Evolutionary conservation across 805 yeast species (phyloP).

Genomic region (Sugiyamaella lignohabitans): DNA sequence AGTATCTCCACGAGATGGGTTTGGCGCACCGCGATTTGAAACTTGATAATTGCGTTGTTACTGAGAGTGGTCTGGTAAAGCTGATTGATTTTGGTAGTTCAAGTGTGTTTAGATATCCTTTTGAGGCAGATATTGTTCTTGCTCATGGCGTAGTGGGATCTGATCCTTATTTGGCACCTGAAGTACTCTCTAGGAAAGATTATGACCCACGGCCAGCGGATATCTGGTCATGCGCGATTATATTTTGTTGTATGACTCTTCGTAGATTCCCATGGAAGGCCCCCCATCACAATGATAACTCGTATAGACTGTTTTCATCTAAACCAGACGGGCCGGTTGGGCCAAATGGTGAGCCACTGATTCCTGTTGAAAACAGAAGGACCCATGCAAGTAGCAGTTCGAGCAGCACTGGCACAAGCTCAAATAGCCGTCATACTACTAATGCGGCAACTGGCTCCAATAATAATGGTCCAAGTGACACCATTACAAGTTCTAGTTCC

Average conservation of each 20-base stretch:
- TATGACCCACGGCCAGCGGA: conserved; percentile 89
- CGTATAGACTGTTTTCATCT: conserved; percentile 55
- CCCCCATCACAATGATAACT: conserved; percentile 70
- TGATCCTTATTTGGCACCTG: conserved; percentile 95
- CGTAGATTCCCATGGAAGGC: conserved; percentile 93
- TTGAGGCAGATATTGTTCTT: conserved; percentile 47
- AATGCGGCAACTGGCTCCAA: background rate
- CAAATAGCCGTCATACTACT: background rate
- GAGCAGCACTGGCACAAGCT: background rate
- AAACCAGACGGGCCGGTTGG: conserved; percentile 18
- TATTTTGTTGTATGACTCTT: conserved; percentile 83
- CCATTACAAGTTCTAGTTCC: background rate
- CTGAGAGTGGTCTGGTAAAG: conserved; percentile 66
- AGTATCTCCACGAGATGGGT: conserved; percentile 71
- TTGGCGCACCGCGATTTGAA: conserved; percentile 91
- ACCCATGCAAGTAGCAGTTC: background rate
- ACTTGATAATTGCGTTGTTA: conserved; percentile 88
- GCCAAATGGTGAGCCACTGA: conserved; percentile 1
- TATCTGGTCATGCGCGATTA: conserved; percentile 90
- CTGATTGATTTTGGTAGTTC: conserved; percentile 93
- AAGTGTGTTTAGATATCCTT: conserved; percentile 67
- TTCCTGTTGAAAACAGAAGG: background rate
- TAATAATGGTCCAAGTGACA: background rate
- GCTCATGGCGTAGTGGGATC: conserved; percentile 90
- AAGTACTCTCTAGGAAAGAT: conserved; percentile 50